Conservation (phyloP, 2,329 filamentous ascomycete genomes). For the Clonostachys rosea region DNA sequence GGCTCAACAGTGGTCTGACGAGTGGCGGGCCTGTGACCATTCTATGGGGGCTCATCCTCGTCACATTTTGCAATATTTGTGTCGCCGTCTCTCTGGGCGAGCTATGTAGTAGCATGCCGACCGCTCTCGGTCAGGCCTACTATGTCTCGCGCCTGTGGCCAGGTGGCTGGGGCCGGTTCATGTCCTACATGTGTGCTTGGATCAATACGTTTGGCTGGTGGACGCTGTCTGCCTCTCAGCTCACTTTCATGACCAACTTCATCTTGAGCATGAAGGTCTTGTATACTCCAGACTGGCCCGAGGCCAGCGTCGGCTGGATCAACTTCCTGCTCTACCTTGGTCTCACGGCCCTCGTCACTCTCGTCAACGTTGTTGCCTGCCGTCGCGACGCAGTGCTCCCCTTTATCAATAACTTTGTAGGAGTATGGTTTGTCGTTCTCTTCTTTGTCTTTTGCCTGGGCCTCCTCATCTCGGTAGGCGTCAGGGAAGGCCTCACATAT, state of each 20-base stretch:
- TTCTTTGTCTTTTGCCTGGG: slow-evolving; percentile 39
- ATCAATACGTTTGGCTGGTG: slow-evolving; percentile 50
- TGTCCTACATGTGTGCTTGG: slow-evolving; percentile 46
- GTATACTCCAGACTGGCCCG: slow-evolving; percentile 33
- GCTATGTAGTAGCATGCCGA: slow-evolving; percentile 45
- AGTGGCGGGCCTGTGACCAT: slow-evolving; percentile 40
- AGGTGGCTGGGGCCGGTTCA: slow-evolving; percentile 30
- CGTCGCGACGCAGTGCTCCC: slow-evolving; percentile 18
- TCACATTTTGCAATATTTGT: slow-evolving; percentile 37
- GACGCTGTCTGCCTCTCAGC: slow-evolving; percentile 41
- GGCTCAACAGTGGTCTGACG: slow-evolving; percentile 28
- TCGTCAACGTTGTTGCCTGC: slow-evolving; percentile 37
- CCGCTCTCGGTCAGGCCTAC: slow-evolving; percentile 46
- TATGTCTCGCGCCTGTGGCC: slow-evolving; percentile 21
- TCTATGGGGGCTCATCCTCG: slow-evolving; percentile 40
- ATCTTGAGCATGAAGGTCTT: slow-evolving; percentile 41
- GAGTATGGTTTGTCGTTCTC: slow-evolving; percentile 35
- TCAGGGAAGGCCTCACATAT: slow-evolving; percentile 26
- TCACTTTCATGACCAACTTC: slow-evolving; percentile 46
- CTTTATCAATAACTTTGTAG: slow-evolving; percentile 43
- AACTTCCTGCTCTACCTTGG: slow-evolving; percentile 43
- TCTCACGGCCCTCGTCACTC: slow-evolving; percentile 33
- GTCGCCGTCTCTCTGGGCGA: slow-evolving; percentile 42
- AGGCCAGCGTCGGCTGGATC: slow-evolving; percentile 31
- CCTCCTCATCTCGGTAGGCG: slow-evolving; percentile 39